Evolutionary conservation across 306 rosid genomes (phyloP), one percentile per base, ranked within the genome.

Genomic region (Hippophae tibetana): DNA sequence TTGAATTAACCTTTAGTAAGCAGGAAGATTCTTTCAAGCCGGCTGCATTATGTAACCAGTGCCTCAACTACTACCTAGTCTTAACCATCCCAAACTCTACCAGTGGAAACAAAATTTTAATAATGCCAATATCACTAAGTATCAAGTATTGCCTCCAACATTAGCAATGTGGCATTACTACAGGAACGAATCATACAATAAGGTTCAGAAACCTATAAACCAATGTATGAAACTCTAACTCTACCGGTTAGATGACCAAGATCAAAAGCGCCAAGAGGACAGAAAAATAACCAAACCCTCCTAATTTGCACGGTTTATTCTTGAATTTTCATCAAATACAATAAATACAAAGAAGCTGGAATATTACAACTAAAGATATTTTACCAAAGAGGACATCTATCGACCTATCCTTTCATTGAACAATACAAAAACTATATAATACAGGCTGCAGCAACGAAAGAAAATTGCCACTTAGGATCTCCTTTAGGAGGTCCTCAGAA

Each of bases 321-420:
- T 76, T 81, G 95, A 81, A 84, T 81, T 81, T 75, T 66, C 76
- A 78, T 80, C 82, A 49, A 71, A 77, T 83, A 83, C 87, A 76
- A 80, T 87, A 82, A 82, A 83, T 75, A 82, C 82, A 77, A 81
- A 89, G 88, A 78, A 67, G 84, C 86, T 73, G 81, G 70, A 72
- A 84, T 69, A 84, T 71, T 80, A 82, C 83, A 84, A 73, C 94
- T 95, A 79, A 85, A 47, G 71, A 75, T 65, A 72, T 52, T 74
- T 72, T 65, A 78, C 73, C 84, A 80, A 87, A 84, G 78, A 76
- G 72, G 61, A 69, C 75, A 64, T 81, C 76, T 67, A 78, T 73
- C 52, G 55, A 83, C 82, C 89, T 80, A 80, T 61, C 76, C 76
- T 69, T 69, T 81, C 73, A 72, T 56, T 72, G 57, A 82, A 74